phyloP scores from a whole-genome alignment of 1,284 basidiomycete species.

The Dichomitus squalens region DNA sequence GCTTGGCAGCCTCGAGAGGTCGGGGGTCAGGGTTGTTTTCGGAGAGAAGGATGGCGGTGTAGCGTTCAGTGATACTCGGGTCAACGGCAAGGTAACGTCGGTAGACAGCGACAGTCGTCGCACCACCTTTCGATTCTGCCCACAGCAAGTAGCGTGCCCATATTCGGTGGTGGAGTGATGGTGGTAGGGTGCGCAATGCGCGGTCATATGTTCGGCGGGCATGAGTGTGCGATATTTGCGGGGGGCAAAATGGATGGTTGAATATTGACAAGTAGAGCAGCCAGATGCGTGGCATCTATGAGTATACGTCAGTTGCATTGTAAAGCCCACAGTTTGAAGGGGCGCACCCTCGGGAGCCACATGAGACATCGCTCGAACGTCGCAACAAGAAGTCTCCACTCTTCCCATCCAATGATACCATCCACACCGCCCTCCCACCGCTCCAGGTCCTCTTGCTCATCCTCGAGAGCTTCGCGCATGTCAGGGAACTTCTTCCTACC shows the following conservation, averaged over 20 bases:
- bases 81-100: conserved; percentile 89
- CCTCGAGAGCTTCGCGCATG: conserved; percentile 86
- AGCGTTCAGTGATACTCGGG: conserved; percentile 84
- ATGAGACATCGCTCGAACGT: conserved; percentile 91
- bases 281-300: conserved; percentile 91
- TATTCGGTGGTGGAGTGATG: conserved; percentile 90
- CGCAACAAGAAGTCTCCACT: conserved; percentile 91
- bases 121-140: conserved; percentile 87
- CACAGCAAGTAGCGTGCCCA: conserved; percentile 96
- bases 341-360: conserved; percentile 87
- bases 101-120: conserved; percentile 86
- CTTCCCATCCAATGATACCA: conserved; percentile 87
- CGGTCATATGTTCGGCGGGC: conserved; percentile 95
- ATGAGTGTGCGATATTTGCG: conserved; percentile 85
- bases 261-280: conserved; percentile 91
- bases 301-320: conserved; percentile 7
- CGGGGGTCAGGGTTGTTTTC: conserved; percentile 69
- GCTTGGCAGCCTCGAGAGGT: conserved; percentile 92
- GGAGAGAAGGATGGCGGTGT: conserved; percentile 77
- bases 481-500: conserved; percentile 88
- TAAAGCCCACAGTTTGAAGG: conserved; percentile 5
- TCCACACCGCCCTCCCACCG: conserved; percentile 88
- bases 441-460: conserved; percentile 77
- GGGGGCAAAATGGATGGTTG: conserved; percentile 88
- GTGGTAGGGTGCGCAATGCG: conserved; percentile 90